phyloP scores from a whole-genome alignment of 345 rosid genomes.

The Mercurialis annua region DNA sequence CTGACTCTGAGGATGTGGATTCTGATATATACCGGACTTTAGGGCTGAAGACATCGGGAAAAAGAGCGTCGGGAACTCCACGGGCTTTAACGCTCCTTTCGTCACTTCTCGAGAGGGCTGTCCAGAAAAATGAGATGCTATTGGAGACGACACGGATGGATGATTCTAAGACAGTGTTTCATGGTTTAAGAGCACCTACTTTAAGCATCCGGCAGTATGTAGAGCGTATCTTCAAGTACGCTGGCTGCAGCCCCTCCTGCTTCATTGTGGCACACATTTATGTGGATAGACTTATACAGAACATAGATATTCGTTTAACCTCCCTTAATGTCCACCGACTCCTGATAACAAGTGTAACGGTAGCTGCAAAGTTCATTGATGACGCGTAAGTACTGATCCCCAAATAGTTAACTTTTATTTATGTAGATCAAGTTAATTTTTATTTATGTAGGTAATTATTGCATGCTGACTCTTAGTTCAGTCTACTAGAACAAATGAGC shows the following conservation, averaged over 20 bases:
- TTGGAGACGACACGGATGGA: constrained; percentile 27
- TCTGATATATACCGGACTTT: constrained; percentile 44
- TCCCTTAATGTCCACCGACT: constrained; percentile 83
- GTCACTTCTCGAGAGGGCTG: constrained; percentile 57
- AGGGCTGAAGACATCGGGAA: constrained; percentile 54
- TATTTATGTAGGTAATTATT: background rate
- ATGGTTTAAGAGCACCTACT: constrained; percentile 58
- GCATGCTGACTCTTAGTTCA: background rate
- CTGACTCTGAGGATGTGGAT: constrained; percentile 30
- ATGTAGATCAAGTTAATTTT: background rate
- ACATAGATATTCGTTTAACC: constrained; percentile 48
- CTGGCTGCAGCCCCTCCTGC: constrained; percentile 90
- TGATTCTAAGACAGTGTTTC: constrained; percentile 49
- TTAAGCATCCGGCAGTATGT: constrained; percentile 63
- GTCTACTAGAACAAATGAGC: background rate
- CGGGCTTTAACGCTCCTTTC: constrained; percentile 53
- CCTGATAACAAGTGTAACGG: constrained; percentile 68
- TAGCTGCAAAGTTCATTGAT: constrained; percentile 83
- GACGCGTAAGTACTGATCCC: constrained; percentile 57
- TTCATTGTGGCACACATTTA: constrained; percentile 73
- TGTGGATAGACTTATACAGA: constrained; percentile 53
- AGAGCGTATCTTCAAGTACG: constrained; percentile 80
- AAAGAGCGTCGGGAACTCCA: constrained; percentile 42
- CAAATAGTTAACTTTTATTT: background rate
- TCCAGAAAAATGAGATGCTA: constrained; percentile 43